Evolutionary conservation across 352 stramenopile genomes (phyloP).

Genomic region (Phytophthora pistaciae): DNA sequence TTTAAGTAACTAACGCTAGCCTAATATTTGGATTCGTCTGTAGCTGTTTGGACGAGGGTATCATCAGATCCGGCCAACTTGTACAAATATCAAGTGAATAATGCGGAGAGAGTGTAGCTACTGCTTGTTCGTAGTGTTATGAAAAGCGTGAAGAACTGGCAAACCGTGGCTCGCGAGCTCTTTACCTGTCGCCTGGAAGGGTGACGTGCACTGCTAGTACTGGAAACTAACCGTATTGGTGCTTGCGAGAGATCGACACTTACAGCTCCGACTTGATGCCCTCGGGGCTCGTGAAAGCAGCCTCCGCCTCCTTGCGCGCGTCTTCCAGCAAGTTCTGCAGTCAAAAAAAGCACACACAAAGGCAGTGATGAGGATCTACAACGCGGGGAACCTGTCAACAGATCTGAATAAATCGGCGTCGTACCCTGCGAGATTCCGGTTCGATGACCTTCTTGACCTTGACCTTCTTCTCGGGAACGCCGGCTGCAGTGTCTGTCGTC

Average conservation of each 20-base stretch:
- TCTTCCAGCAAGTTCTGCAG: slow-evolving; percentile 54
- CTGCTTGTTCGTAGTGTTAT: neutral
- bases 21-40: neutral
- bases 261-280: slow-evolving; percentile 37
- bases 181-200: neutral
- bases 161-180: neutral
- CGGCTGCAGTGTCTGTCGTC: slow-evolving; percentile 1
- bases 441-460: slow-evolving; percentile 54
- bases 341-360: slow-evolving; percentile 11
- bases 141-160: neutral
- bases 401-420: neutral
- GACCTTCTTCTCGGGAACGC: slow-evolving; percentile 30
- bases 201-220: neutral
- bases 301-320: slow-evolving; percentile 46
- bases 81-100: neutral
- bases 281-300: slow-evolving; percentile 32
- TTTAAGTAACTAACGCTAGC: slow-evolving; percentile 7
- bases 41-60: neutral
- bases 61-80: neutral
- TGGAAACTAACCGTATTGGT: neutral
- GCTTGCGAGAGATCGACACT: slow-evolving; percentile 3
- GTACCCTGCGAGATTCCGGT: slow-evolving; percentile 33
- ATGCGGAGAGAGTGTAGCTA: neutral
- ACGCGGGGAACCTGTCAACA: neutral
- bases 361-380: neutral